Base-by-base conservation (phyloP, 2,329 filamentous ascomycete species). In the Alternaria solani region DNA sequence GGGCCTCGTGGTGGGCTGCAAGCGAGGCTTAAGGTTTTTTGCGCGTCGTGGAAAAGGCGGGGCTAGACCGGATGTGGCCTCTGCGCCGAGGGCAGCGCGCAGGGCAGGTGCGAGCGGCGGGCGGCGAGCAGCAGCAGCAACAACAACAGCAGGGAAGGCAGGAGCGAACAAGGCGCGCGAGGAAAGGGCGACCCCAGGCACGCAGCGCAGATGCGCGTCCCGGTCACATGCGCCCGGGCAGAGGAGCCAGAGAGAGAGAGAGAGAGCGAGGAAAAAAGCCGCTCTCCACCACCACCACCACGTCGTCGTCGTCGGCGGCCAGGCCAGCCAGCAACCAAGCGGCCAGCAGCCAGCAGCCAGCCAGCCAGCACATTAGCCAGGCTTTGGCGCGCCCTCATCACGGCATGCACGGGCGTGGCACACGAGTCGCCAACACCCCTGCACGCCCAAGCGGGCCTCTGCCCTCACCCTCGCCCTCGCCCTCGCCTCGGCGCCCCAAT, bases 401-500 rank as follows among this genome's bases (percentile, higher is more conserved):
- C 54, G 44, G 44, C 43, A 49, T 60, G 59, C 64, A 67, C 60
- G 64, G 57, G 56, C 62, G 66, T 63, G 52, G 56, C 65, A 64
- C 66, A 64, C 65, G 65, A 67, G 68, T 69, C 67, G 68, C 68
- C 61, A 26, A 16, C 44, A 55, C 54, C 61, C 69, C 62, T 57
- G 59, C 46, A 4, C 25, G 39, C 9, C 46, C 53, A 41, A 41
- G 26, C 32, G 18, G 57, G 52, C 41, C 60, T 26, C 56, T 55
- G 55, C 58, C 38, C 65, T 54, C 55, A 60, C 62, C 39, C 20
- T 23, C 20, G 20, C 20, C 20, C 20, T 23, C 20, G 20, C 20
- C 38, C 65, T 54, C 55, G 61, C 62, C 39, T 55, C 51, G 61
- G 57, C 61, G 62, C 61, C 59, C 49, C 59, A 64, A 68, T 68